These are phyloP conservation scores for Phytopythium vexans DNA, from an alignment of 352 stramenopile species.

Conservation along the genomic window DNA sequence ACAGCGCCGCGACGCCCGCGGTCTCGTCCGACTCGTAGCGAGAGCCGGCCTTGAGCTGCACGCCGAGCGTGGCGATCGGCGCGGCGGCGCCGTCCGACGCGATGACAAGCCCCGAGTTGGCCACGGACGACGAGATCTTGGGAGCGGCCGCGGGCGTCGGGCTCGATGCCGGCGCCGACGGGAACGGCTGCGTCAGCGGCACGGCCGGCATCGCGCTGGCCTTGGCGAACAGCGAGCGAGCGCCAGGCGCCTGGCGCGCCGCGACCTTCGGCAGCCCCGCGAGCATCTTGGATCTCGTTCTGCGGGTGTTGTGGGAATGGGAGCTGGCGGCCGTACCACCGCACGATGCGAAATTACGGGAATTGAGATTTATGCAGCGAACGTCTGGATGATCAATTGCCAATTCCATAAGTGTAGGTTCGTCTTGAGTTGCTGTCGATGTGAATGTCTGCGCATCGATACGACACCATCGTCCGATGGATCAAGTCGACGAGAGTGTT, in stretches of 20 bases:
- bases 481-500: too few species aligned
- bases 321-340: too few species aligned
- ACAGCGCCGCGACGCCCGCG: conserved; percentile 73
- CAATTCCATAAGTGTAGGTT: too few species aligned
- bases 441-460: too few species aligned
- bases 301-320: too few species aligned
- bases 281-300: too few species aligned
- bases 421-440: too few species aligned
- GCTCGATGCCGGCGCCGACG: conserved; percentile 32
- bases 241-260: conserved; percentile 11
- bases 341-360: too few species aligned
- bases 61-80: conserved; percentile 56
- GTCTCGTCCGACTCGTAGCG: conserved; percentile 70
- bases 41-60: conserved; percentile 59
- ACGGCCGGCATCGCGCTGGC: conserved; percentile 55
- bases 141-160: conserved; percentile 15
- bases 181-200: conserved; percentile 61
- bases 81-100: conserved; percentile 48
- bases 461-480: too few species aligned
- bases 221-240: conserved; percentile 67
- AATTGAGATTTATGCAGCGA: too few species aligned
- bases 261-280: background rate
- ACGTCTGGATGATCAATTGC: too few species aligned
- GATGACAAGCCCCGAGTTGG: conserved; percentile 49
- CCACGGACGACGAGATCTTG: conserved; percentile 20